Evolutionary conservation across 257 asterid genomes (phyloP).

Genomic region (Solanum pimpinellifolium): DNA sequence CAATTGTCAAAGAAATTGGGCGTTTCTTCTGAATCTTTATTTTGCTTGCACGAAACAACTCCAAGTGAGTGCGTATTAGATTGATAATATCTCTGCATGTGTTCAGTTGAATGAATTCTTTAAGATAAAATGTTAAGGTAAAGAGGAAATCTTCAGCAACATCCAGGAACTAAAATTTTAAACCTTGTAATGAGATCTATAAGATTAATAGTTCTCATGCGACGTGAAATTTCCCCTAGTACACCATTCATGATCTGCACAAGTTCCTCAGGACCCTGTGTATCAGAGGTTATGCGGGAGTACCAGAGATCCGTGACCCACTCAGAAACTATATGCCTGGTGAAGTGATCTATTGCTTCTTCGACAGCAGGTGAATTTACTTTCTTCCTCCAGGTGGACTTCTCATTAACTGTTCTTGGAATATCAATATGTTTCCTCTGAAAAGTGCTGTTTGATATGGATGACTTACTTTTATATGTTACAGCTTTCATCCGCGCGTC

Average conservation of each 20-base stretch:
- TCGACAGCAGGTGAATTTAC: slow-evolving; percentile 87
- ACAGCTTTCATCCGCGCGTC: slow-evolving; percentile 75
- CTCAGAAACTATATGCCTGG: slow-evolving; percentile 81
- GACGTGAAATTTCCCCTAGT: slow-evolving; percentile 73
- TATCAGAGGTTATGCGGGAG: slow-evolving; percentile 79
- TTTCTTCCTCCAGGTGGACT: slow-evolving; percentile 72
- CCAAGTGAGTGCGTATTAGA: slow-evolving; percentile 50
- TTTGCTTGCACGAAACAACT: slow-evolving; percentile 65
- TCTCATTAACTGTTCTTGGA: slow-evolving; percentile 20
- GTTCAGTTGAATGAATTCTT: slow-evolving; percentile 1
- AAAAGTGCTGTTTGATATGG: slow-evolving; percentile 22
- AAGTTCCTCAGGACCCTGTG: slow-evolving; percentile 84
- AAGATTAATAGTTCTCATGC: slow-evolving; percentile 67
- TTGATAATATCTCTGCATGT: slow-evolving; percentile 59
- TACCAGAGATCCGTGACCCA: slow-evolving; percentile 97
- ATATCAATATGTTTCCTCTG: slow-evolving; percentile 25
- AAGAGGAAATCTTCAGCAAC: slow-evolving; percentile 8
- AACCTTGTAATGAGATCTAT: slow-evolving; percentile 87
- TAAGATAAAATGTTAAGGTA: slow-evolving; percentile 5
- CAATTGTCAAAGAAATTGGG: slow-evolving; percentile 35
- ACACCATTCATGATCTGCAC: slow-evolving; percentile 74
- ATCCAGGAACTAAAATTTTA: slow-evolving; percentile 4
- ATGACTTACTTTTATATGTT: slow-evolving; percentile 52
- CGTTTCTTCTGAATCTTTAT: slow-evolving; percentile 46
- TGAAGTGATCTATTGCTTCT: slow-evolving; percentile 79